These are phyloP conservation scores for Populus trichocarpa DNA, from an alignment of 441 rosid genomes.

Conservation along the genomic window DNA sequence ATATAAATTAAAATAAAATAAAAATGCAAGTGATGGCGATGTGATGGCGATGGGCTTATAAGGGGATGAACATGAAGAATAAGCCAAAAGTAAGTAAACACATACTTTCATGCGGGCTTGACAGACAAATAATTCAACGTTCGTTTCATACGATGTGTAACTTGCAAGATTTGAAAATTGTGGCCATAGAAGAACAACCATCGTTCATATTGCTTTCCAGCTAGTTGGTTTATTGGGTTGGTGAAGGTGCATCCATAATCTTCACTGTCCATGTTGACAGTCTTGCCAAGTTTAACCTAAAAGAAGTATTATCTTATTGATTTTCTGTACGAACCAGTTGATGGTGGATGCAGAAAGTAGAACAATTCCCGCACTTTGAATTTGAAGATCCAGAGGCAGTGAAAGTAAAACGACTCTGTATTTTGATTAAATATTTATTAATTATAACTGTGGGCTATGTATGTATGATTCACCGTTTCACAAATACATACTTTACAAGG, in stretches of 20 bases:
- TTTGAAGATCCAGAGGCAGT: no score
- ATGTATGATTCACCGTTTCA: no score
- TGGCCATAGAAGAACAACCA: not conserved
- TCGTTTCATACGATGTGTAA: not conserved
- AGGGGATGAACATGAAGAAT: constrained; percentile 1
- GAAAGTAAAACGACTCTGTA: no score
- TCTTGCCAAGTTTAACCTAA: not conserved
- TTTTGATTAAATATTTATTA: no score
- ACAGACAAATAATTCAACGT: not conserved
- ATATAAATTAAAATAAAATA: no score
- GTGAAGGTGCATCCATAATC: not conserved
- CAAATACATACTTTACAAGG: no score
- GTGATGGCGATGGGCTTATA: not conserved
- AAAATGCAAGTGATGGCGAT: no score
- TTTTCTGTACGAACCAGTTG: not conserved
- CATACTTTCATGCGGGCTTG: not conserved
- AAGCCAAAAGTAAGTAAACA: not conserved
- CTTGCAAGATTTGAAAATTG: not conserved
- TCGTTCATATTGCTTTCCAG: not conserved
- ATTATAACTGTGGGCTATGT: no score
- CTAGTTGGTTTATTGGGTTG: not conserved
- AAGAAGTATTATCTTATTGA: not conserved
- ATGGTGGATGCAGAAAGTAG: not conserved
- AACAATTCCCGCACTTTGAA: no score
- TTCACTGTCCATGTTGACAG: not conserved